Percentiles rank a stretch among this genome's conserved stretches.
phyloP scores from a whole-genome alignment of 106 monocot species.

The Dioscorea alata region DNA sequence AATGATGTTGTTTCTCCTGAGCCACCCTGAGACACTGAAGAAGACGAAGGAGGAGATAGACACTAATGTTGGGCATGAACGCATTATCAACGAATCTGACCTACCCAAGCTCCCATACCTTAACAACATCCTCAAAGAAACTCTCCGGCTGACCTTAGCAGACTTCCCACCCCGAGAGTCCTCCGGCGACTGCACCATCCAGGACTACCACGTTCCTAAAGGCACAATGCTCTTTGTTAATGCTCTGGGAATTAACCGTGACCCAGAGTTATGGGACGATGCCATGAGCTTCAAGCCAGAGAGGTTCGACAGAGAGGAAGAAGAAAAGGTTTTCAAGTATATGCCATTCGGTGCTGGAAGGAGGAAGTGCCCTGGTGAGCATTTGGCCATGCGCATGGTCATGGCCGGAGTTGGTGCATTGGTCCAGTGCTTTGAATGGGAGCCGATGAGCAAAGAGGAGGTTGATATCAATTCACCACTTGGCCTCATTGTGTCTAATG shows the following conservation, averaged over 20 bases:
- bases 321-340: background rate
- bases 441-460: slow-evolving; percentile 2
- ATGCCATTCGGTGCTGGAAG: slow-evolving; percentile 34
- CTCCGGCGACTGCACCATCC: slow-evolving; percentile 19
- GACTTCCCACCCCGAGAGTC: slow-evolving; percentile 24
- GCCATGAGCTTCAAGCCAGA: slow-evolving; percentile 28
- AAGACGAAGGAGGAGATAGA: slow-evolving; percentile 26
- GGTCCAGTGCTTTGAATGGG: slow-evolving; percentile 44
- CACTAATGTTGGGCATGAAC: background rate
- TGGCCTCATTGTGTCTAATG: slow-evolving; percentile 19
- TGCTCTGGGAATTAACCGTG: slow-evolving; percentile 22
- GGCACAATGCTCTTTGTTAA: slow-evolving; percentile 39
- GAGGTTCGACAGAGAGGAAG: slow-evolving; percentile 16
- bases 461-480: slow-evolving; percentile 20
- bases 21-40: slow-evolving; percentile 19
- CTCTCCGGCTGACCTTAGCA: slow-evolving; percentile 26
- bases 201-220: slow-evolving; percentile 14
- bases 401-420: slow-evolving; percentile 11
- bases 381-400: slow-evolving; percentile 2
- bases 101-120: slow-evolving; percentile 33
- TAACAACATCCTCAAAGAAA: slow-evolving; percentile 22
- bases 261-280: slow-evolving; percentile 24
- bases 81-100: slow-evolving; percentile 23
- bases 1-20: slow-evolving; percentile 35
- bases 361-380: slow-evolving; percentile 37